Percentiles rank a stretch among this genome's conserved stretches.
These are phyloP conservation scores for Malassezia yamatoensis DNA, from an alignment of 1,284 basidiomycete species.

Conservation along the genomic window DNA sequence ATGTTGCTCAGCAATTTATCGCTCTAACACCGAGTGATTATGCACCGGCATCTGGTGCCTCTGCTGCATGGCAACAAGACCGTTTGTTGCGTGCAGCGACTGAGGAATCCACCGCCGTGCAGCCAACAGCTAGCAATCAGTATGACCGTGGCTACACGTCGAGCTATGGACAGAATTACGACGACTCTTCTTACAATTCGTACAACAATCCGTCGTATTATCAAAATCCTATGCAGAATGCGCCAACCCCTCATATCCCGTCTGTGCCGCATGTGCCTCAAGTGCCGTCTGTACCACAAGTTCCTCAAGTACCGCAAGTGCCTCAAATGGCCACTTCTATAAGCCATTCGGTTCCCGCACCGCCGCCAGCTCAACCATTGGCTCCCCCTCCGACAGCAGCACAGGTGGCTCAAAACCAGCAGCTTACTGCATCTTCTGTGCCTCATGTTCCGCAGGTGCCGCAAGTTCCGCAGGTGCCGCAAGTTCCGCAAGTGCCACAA, in stretches of 20 bases:
- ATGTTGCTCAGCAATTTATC: slow-evolving; percentile 71
- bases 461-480: background rate
- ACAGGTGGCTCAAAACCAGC: background rate
- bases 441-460: background rate
- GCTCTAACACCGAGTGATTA: slow-evolving; percentile 72
- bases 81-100: slow-evolving; percentile 16
- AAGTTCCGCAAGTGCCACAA: background rate
- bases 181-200: background rate
- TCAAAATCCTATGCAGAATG: background rate
- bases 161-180: slow-evolving; percentile 3
- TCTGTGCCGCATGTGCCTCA: slow-evolving; percentile 18
- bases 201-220: slow-evolving; percentile 14
- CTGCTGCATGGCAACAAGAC: slow-evolving; percentile 18
- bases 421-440: background rate
- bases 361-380: background rate
- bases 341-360: slow-evolving; percentile 6
- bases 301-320: slow-evolving; percentile 46
- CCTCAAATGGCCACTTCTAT: slow-evolving; percentile 50
- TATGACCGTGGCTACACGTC: slow-evolving; percentile 16
- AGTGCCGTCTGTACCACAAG: slow-evolving; percentile 19
- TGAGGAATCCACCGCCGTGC: background rate
- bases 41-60: slow-evolving; percentile 43
- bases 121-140: background rate
- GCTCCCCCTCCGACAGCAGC: background rate
- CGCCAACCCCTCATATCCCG: slow-evolving; percentile 15